Evolutionary conservation across 2,329 filamentous ascomycete species (phyloP).

Genomic region (Colletotrichum endophyticum): DNA sequence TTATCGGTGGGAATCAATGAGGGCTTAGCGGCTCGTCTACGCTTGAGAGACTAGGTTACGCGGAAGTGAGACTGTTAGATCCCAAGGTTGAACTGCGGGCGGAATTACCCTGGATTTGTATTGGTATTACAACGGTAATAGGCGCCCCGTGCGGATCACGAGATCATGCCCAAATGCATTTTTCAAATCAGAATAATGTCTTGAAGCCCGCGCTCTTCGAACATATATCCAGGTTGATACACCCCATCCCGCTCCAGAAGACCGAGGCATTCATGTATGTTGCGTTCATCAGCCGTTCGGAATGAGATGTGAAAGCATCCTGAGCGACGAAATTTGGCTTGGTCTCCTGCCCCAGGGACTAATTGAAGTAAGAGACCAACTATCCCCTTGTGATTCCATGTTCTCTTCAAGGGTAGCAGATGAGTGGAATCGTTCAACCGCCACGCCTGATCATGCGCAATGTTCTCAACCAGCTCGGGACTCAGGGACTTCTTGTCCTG

Average conservation of each 20-base stretch:
- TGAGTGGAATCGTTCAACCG: neutral
- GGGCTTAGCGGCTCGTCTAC: no score
- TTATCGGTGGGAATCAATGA: no score
- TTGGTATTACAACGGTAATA: no score
- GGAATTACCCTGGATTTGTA: no score
- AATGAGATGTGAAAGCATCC: neutral
- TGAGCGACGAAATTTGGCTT: neutral
- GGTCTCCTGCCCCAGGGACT: neutral
- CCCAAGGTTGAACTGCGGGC: no score
- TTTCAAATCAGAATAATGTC: neutral
- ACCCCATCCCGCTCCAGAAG: neutral
- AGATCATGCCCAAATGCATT: rapidly evolving
- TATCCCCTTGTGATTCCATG: neutral
- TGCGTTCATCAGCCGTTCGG: neutral
- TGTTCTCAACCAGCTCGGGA: neutral
- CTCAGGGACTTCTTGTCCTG: neutral
- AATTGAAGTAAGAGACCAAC: neutral
- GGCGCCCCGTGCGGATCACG: no score
- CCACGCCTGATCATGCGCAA: neutral
- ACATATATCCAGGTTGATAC: neutral
- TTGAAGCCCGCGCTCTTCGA: neutral
- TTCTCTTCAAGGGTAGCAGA: neutral
- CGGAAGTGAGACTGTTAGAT: no score
- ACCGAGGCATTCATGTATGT: neutral
- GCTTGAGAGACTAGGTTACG: no score